Evolutionary conservation across 768 basidiomycete species (phyloP).

Genomic region (Panaeolus cyanescens): DNA sequence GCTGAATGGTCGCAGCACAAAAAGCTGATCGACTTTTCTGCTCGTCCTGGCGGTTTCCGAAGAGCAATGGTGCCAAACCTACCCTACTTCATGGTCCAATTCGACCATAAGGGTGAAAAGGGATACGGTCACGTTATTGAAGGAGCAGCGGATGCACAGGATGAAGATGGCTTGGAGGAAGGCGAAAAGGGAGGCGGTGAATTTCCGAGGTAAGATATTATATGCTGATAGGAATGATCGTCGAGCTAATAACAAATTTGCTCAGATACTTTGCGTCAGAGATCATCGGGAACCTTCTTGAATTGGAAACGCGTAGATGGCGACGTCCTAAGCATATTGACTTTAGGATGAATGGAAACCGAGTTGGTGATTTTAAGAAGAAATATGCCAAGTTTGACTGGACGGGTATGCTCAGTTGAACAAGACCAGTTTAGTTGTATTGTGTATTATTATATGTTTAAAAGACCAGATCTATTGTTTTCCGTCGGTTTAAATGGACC

Average conservation of each 20-base stretch:
- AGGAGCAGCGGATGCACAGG: conserved; percentile 69
- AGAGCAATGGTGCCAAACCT: conserved; percentile 95
- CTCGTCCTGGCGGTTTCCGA: conserved; percentile 90
- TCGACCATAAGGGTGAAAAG: conserved; percentile 96
- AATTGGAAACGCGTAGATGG: conserved; percentile 87
- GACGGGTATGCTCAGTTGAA: conserved; percentile 67
- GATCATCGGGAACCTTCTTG: conserved; percentile 90
- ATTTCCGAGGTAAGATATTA: conserved; percentile 72
- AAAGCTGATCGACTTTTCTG: conserved; percentile 92
- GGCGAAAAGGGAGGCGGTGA: conserved; percentile 91
- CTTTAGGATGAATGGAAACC: conserved; percentile 63
- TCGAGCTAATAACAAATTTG: conserved; percentile 2
- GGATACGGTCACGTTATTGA: conserved; percentile 99
- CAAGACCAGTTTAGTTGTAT: background rate
- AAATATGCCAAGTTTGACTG: conserved; percentile 82
- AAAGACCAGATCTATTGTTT: background rate
- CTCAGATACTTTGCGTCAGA: conserved; percentile 91
- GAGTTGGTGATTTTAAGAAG: conserved; percentile 69
- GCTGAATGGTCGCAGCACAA: conserved; percentile 99
- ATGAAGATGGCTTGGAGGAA: conserved; percentile 73
- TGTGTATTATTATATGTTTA: background rate
- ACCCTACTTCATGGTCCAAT: conserved; percentile 99
- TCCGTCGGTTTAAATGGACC: background rate
- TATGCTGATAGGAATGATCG: conserved; percentile 4
- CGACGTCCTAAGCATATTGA: conserved; percentile 77